These are phyloP conservation scores for Globisporangium emineosum DNA, from an alignment of 352 stramenopile species.

Conservation along the genomic window DNA sequence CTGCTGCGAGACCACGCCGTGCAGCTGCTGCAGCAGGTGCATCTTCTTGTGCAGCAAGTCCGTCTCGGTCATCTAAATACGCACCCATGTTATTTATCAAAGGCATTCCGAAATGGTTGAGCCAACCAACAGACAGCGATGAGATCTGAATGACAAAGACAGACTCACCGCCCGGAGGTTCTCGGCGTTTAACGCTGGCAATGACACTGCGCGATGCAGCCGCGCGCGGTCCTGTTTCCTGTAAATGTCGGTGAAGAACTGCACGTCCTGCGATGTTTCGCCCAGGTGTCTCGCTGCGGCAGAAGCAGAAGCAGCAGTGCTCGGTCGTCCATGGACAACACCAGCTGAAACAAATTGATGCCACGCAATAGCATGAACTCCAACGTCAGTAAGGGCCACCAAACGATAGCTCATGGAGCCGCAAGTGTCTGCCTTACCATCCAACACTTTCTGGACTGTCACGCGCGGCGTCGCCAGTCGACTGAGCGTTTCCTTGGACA, in stretches of 20 bases:
- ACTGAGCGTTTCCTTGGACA: slow-evolving; percentile 45
- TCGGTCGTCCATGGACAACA: background rate
- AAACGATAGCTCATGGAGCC: background rate
- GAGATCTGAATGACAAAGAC: background rate
- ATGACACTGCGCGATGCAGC: slow-evolving; percentile 22
- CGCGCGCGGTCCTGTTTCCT: slow-evolving; percentile 39
- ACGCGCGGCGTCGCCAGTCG: slow-evolving; percentile 34
- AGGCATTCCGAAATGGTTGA: no score
- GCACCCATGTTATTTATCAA: background rate
- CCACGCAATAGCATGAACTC: background rate
- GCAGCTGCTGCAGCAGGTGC: slow-evolving; percentile 49
- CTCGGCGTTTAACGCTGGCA: slow-evolving; percentile 19
- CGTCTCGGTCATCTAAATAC: slow-evolving; percentile 39
- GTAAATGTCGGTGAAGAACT: slow-evolving; percentile 51
- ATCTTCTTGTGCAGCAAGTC: slow-evolving; percentile 55
- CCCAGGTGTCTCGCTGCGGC: slow-evolving; percentile 6
- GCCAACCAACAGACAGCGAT: background rate
- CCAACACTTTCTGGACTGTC: slow-evolving; percentile 16
- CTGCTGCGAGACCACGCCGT: slow-evolving; percentile 49
- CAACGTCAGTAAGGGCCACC: background rate
- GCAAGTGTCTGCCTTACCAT: background rate
- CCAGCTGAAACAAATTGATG: background rate
- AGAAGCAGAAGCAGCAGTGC: background rate
- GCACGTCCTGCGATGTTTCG: slow-evolving; percentile 41
- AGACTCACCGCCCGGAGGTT: slow-evolving; percentile 36